Conservation (phyloP, 495 filamentous ascomycete genomes). For the Aspergillus haitiensis region DNA sequence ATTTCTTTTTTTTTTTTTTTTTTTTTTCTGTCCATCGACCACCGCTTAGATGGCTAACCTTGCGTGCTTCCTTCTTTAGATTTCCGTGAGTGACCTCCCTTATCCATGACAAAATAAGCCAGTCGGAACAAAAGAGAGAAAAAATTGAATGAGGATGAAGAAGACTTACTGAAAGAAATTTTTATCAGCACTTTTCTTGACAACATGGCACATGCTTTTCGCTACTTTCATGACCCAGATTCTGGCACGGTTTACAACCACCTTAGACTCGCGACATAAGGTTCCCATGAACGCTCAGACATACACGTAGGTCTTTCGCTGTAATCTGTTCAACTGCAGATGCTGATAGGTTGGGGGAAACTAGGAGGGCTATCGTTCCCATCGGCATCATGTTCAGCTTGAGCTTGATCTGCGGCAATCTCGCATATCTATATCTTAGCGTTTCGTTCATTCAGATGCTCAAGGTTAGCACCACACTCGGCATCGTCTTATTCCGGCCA, state of each 20-base stretch:
- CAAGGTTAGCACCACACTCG: constrained; percentile 57
- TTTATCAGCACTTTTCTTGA: constrained; percentile 64
- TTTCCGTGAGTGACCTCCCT: constrained; percentile 32
- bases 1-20: constrained; percentile 14
- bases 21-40: too few species aligned
- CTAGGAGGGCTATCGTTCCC: constrained; percentile 72
- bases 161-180: not conserved
- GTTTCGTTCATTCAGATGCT: constrained; percentile 96
- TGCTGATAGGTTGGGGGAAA: constrained; percentile 11
- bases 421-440: constrained; percentile 84
- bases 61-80: constrained; percentile 22
- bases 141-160: not conserved
- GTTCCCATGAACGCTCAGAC: constrained; percentile 84
- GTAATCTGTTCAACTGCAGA: not conserved
- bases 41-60: too few species aligned
- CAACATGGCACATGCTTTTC: constrained; percentile 84
- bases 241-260: constrained; percentile 72
- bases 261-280: constrained; percentile 80
- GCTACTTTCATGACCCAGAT: constrained; percentile 84
- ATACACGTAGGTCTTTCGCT: constrained; percentile 56
- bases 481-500: not conserved
- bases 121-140: not conserved
- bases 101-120: not conserved
- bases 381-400: constrained; percentile 88
- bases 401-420: constrained; percentile 86